These are phyloP conservation scores for Biscogniauxia sp. DNA, from an alignment of 2,329 filamentous ascomycete genomes.

Conservation along the genomic window DNA sequence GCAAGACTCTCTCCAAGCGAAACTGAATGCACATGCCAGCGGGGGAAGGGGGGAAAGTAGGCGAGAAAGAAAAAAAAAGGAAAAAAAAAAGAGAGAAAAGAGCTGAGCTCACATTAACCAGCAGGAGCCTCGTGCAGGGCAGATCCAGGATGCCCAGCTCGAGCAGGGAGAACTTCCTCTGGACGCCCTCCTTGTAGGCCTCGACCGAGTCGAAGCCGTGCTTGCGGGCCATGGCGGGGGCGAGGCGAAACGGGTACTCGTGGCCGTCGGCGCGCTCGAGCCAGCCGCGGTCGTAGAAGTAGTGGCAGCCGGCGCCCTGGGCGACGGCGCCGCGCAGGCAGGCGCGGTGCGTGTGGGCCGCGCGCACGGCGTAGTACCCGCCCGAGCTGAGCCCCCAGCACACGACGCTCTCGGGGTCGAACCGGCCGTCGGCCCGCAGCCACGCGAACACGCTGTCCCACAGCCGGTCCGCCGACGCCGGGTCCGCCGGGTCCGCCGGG, in stretches of 20 bases:
- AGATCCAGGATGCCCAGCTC: conserved; percentile 56
- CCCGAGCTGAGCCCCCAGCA: conserved; percentile 66
- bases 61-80: not conserved
- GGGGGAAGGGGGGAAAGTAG: no score
- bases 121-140: conserved; percentile 54
- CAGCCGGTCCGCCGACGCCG: conserved; percentile 57
- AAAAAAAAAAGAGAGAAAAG: not conserved
- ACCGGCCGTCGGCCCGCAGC: conserved; percentile 44
- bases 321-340: conserved; percentile 55
- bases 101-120: conserved; percentile 56
- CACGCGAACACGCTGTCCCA: conserved; percentile 63
- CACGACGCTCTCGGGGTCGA: conserved; percentile 56
- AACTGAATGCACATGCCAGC: no score
- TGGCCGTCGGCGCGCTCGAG: conserved; percentile 60
- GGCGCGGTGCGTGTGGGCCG: conserved; percentile 64
- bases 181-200: conserved; percentile 53
- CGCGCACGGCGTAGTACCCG: conserved; percentile 65
- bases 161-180: conserved; percentile 62
- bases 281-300: conserved; percentile 60
- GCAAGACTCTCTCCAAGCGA: no score
- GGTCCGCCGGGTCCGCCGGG: conserved; percentile 61
- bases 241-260: conserved; percentile 62
- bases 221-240: conserved; percentile 57
- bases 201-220: conserved; percentile 57
- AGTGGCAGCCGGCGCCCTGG: conserved; percentile 62